A percentile compares a stretch with the other conserved stretches of the same genome.
These are phyloP conservation scores for Suillus brevipes DNA, from an alignment of 768 basidiomycete species.

Conservation along the genomic window DNA sequence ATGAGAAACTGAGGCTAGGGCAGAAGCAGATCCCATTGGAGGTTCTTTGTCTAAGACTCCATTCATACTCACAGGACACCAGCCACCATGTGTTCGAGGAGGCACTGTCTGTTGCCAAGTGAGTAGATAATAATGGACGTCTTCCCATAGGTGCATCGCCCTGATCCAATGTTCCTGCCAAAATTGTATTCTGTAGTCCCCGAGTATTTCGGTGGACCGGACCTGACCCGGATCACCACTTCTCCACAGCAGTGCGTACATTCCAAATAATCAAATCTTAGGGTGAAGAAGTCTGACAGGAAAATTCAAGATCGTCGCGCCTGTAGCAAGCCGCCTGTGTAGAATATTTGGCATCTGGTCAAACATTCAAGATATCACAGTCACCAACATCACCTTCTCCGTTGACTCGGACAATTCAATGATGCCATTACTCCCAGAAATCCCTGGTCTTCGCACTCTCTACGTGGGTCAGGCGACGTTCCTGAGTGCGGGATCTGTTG, in stretches of 20 bases:
- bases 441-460: constrained; percentile 43
- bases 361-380: constrained; percentile 44
- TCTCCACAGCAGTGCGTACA: constrained; percentile 56
- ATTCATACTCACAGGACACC: constrained; percentile 38
- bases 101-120: constrained; percentile 39
- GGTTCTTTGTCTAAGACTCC: constrained; percentile 36
- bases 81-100: constrained; percentile 30
- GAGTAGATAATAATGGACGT: constrained; percentile 17
- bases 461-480: constrained; percentile 53
- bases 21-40: constrained; percentile 24
- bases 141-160: constrained; percentile 4
- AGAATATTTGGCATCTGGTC: constrained; percentile 37
- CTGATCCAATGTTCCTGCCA: background rate
- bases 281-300: background rate
- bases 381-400: constrained; percentile 49
- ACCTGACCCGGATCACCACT: constrained; percentile 61
- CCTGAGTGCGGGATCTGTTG: constrained; percentile 41
- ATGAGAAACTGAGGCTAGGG: background rate
- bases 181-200: constrained; percentile 37
- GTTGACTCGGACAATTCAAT: constrained; percentile 12
- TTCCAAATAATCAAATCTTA: background rate
- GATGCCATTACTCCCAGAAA: constrained; percentile 34
- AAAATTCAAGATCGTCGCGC: constrained; percentile 25
- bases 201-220: constrained; percentile 55
- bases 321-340: constrained; percentile 26